phyloP scores from a whole-genome alignment of 1,284 basidiomycete species.

The Cystobasidium sp. region DNA sequence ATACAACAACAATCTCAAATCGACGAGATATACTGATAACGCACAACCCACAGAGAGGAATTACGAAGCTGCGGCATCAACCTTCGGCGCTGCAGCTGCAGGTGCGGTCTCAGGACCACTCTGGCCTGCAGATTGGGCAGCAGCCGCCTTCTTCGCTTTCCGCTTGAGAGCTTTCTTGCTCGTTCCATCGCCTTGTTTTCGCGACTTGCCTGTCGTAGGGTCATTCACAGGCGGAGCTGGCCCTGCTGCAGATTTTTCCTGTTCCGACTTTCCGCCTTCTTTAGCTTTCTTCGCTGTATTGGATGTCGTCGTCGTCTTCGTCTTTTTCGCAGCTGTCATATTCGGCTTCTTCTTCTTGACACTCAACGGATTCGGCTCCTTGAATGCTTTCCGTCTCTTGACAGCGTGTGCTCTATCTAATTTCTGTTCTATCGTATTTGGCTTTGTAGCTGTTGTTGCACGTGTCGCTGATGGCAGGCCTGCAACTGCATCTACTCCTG shows the following conservation, averaged over 20 bases:
- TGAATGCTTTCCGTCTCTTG: constrained; percentile 73
- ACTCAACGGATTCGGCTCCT: constrained; percentile 89
- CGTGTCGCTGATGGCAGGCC: constrained; percentile 39
- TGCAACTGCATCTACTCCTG: constrained; percentile 50
- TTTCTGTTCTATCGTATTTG: constrained; percentile 45
- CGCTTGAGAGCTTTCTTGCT: constrained; percentile 43
- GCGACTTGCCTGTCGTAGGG: constrained; percentile 6
- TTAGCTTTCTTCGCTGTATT: neutral
- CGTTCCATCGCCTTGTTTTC: constrained; percentile 27
- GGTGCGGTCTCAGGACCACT: neutral
- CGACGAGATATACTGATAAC: too few species aligned
- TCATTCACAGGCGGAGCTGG: neutral
- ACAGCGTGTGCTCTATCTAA: constrained; percentile 49
- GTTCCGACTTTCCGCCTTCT: neutral
- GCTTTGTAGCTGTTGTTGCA: constrained; percentile 50
- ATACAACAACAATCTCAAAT: too few species aligned
- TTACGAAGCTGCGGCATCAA: too few species aligned
- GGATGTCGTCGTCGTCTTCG: neutral
- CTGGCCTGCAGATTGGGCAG: neutral
- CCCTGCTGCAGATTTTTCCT: neutral
- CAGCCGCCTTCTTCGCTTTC: constrained; percentile 28
- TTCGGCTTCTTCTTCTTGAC: constrained; percentile 78
- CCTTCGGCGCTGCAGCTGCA: neutral
- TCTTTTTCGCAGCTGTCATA: constrained; percentile 39
- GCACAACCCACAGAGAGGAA: too few species aligned